Percentiles rank a stretch among this genome's conserved stretches.
Conservation (phyloP, 345 rosid genomes). For the Citrus trifoliata region DNA sequence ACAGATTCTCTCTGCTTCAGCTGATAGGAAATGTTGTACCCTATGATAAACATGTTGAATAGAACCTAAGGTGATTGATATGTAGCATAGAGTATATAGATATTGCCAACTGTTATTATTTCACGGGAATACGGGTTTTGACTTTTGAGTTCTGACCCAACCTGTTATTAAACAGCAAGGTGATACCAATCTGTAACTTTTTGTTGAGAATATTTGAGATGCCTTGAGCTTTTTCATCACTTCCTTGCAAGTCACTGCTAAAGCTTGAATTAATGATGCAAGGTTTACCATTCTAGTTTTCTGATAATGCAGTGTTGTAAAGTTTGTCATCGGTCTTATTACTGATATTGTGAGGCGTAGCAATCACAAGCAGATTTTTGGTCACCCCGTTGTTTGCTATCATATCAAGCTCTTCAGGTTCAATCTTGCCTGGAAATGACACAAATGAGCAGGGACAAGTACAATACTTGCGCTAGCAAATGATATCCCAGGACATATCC, state of each 20-base stretch:
- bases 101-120: not conserved
- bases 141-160: not conserved
- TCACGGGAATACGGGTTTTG: not conserved
- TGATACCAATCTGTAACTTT: not conserved
- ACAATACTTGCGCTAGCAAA: slow-evolving; percentile 1
- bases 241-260: not conserved
- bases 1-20: not conserved
- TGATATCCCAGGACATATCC: slow-evolving; percentile 10
- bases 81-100: slow-evolving; percentile 7
- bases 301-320: not conserved
- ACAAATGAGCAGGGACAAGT: slow-evolving; percentile 1
- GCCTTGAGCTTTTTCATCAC: not conserved
- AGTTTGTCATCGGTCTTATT: not conserved
- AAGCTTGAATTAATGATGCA: not conserved
- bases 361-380: not conserved
- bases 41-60: not conserved
- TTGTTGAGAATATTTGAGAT: not conserved
- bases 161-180: not conserved
- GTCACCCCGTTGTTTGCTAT: not conserved
- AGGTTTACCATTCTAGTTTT: not conserved
- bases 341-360: not conserved
- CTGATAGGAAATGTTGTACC: slow-evolving; percentile 5
- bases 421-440: slow-evolving; percentile 7
- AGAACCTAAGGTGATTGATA: not conserved
- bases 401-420: slow-evolving; percentile 15